A percentile compares a stretch with the other conserved stretches of the same genome.
Evolutionary conservation across 495 filamentous ascomycete species (phyloP).

Genomic region (Penicillium robsamsonii): DNA sequence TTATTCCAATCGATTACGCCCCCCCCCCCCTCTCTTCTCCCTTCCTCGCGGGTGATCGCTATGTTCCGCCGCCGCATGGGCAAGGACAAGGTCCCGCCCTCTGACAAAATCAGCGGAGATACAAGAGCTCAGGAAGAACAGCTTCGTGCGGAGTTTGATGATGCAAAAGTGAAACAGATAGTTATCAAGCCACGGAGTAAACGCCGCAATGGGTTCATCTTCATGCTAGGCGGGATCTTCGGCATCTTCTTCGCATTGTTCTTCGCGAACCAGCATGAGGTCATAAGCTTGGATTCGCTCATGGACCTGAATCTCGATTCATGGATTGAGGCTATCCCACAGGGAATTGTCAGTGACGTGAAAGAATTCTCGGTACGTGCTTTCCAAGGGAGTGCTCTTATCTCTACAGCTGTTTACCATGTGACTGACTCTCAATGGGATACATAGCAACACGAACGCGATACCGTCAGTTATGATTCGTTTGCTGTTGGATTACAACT

Average conservation of each 20-base stretch:
- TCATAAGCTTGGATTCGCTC: slow-evolving; percentile 77
- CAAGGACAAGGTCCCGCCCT: slow-evolving; percentile 33
- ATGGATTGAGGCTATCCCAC: slow-evolving; percentile 78
- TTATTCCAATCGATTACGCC: slow-evolving; percentile 8
- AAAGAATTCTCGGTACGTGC: slow-evolving; percentile 71
- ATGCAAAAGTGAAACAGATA: slow-evolving; percentile 39
- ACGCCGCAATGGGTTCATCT: slow-evolving; percentile 74
- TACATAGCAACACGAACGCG: slow-evolving; percentile 75
- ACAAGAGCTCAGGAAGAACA: slow-evolving; percentile 24
- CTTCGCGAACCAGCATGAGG: slow-evolving; percentile 79
- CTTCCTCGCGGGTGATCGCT: slow-evolving; percentile 21
- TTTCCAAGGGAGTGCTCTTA: background rate
- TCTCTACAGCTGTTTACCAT: background rate
- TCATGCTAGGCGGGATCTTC: slow-evolving; percentile 78
- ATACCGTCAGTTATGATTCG: slow-evolving; percentile 85
- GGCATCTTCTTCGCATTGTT: slow-evolving; percentile 78
- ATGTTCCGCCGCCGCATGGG: slow-evolving; percentile 46
- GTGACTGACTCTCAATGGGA: background rate
- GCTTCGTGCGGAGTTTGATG: slow-evolving; percentile 26
- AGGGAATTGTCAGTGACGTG: slow-evolving; percentile 76
- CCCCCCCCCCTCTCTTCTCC: slow-evolving; percentile 1
- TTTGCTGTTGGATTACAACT: slow-evolving; percentile 85
- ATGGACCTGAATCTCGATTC: slow-evolving; percentile 81
- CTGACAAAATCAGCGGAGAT: slow-evolving; percentile 15
- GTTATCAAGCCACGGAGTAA: slow-evolving; percentile 56